These are phyloP conservation scores for Nicotiana rustica DNA, from an alignment of 305 asterid genomes.

Conservation along the genomic window DNA sequence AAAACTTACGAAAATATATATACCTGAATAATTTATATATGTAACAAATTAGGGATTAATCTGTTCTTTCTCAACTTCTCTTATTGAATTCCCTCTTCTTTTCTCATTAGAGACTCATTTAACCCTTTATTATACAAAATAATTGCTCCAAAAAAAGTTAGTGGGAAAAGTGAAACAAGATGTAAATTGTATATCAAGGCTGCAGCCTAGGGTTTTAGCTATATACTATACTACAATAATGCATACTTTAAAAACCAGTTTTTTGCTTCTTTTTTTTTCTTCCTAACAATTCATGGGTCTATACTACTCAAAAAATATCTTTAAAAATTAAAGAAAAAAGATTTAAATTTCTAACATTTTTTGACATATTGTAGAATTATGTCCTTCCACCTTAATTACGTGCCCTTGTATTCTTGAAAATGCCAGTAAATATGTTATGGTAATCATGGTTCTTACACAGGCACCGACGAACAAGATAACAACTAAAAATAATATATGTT, in stretches of 20 bases:
- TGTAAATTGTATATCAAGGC: background rate
- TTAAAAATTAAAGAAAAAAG: too few relatives aligned
- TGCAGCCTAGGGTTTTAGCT: background rate
- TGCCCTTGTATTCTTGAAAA: background rate
- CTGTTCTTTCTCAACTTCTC: background rate
- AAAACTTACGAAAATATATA: background rate
- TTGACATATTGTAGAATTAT: background rate
- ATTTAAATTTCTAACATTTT: background rate
- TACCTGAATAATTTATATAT: too few relatives aligned
- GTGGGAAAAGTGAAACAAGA: background rate
- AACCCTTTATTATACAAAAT: background rate
- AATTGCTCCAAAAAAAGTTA: background rate
- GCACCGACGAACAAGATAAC: too few relatives aligned
- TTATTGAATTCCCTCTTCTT: background rate
- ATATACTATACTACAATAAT: background rate
- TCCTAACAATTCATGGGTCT: background rate
- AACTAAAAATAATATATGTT: too few relatives aligned
- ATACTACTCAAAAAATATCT: background rate
- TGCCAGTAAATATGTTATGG: background rate
- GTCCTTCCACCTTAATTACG: background rate
- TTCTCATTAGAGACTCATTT: background rate
- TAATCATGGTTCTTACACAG: background rate
- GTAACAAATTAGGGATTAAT: background rate
- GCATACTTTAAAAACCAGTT: background rate
- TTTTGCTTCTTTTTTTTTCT: too few relatives aligned